phyloP scores from a whole-genome alignment of 441 rosid species.

The Bocquillonia castaneifolia region DNA sequence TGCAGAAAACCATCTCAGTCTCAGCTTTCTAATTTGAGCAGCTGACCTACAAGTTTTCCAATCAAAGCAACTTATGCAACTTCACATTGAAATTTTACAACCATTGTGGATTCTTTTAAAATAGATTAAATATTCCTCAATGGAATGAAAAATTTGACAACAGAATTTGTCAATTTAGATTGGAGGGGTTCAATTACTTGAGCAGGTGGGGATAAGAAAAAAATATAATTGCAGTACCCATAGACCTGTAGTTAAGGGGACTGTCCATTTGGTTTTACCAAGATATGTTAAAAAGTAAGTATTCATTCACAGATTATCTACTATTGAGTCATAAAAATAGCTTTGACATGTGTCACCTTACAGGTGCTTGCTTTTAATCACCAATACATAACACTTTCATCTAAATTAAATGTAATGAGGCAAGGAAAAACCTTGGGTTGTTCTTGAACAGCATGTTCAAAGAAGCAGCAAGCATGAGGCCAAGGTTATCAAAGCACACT shows the following conservation, averaged over 20 bases:
- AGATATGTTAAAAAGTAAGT: background rate
- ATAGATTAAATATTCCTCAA: too few species aligned
- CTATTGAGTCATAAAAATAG: background rate
- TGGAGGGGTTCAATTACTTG: background rate
- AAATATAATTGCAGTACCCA: background rate
- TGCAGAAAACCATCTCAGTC: background rate
- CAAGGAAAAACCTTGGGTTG: conserved; percentile 49
- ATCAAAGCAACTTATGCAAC: background rate
- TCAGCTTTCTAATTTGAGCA: background rate
- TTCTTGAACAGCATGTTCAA: conserved; percentile 54
- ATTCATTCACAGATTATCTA: background rate
- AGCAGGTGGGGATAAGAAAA: background rate
- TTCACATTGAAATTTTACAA: background rate
- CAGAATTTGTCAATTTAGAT: background rate
- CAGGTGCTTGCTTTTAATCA: background rate
- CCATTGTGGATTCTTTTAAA: too few species aligned
- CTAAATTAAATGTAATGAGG: conserved; percentile 11
- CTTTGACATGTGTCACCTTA: background rate
- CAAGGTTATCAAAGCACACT: conserved; percentile 70
- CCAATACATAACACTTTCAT: background rate
- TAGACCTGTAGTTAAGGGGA: background rate
- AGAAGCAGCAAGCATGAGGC: conserved; percentile 61
- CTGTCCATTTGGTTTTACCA: background rate
- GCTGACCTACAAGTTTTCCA: background rate
- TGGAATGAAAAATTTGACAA: background rate